Conservation (phyloP, 1,284 basidiomycete species). For the Rhodotorula glutinis region DNA sequence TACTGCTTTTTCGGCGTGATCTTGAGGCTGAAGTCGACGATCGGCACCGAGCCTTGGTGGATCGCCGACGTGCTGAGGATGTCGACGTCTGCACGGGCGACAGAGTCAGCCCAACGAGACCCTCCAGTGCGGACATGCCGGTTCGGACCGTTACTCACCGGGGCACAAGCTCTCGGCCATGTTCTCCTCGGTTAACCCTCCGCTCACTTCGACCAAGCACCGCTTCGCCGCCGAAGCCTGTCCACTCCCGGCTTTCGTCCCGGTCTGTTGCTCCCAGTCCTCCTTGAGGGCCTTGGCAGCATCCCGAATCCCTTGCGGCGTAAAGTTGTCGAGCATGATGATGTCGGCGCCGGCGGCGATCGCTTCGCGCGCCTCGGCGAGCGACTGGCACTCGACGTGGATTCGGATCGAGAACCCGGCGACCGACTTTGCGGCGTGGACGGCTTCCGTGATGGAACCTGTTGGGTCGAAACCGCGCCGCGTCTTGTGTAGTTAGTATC, state of each 20-base stretch:
- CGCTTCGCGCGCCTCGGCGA: slow-evolving; percentile 89
- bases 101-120: neutral
- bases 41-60: slow-evolving; percentile 67
- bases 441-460: slow-evolving; percentile 85
- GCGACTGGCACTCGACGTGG: slow-evolving; percentile 88
- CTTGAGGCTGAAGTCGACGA: slow-evolving; percentile 92
- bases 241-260: slow-evolving; percentile 41
- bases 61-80: slow-evolving; percentile 89
- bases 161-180: slow-evolving; percentile 69
- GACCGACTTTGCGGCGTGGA: slow-evolving; percentile 77
- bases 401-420: slow-evolving; percentile 90
- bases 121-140: neutral
- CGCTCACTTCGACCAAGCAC: slow-evolving; percentile 86
- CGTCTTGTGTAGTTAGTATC: neutral
- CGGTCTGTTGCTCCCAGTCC: slow-evolving; percentile 56
- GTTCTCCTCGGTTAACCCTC: slow-evolving; percentile 84
- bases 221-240: slow-evolving; percentile 46
- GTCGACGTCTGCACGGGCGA: slow-evolving; percentile 68
- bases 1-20: slow-evolving; percentile 59
- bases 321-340: slow-evolving; percentile 96
- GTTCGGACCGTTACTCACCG: slow-evolving; percentile 53
- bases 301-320: slow-evolving; percentile 65
- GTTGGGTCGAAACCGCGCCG: neutral
- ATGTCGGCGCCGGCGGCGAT: slow-evolving; percentile 95
- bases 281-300: slow-evolving; percentile 69